Percentiles rank a stretch among this genome's conserved stretches.
Evolutionary conservation across 2,329 filamentous ascomycete genomes (phyloP).

Genomic region (Orbilia quercus): DNA sequence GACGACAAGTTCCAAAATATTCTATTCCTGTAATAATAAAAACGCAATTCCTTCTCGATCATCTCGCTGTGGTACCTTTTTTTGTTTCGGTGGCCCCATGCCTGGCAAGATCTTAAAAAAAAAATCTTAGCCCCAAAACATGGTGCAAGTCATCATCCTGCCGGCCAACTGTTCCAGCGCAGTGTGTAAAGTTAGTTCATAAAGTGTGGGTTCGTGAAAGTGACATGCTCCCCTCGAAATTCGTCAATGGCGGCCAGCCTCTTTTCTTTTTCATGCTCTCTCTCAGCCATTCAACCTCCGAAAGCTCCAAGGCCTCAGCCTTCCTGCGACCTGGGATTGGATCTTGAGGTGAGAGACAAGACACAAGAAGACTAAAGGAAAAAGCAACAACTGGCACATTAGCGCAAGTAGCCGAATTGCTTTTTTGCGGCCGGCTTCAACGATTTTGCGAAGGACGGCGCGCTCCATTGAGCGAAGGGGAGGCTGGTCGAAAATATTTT

Average conservation of each 20-base stretch:
- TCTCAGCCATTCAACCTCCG: constrained; percentile 49
- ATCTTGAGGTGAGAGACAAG: constrained; percentile 32
- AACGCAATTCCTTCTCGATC: constrained; percentile 38
- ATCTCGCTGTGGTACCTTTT: constrained; percentile 52
- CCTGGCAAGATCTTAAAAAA: constrained; percentile 39
- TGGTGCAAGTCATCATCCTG: constrained; percentile 38
- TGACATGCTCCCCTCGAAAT: constrained; percentile 38
- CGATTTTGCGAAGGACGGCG: constrained; percentile 59
- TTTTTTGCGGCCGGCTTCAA: constrained; percentile 55
- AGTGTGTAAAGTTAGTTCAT: too few species aligned
- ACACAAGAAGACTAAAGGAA: constrained; percentile 32
- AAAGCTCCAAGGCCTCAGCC: constrained; percentile 57
- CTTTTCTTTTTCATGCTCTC: constrained; percentile 55
- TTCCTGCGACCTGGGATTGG: constrained; percentile 57
- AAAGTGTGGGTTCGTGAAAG: constrained; percentile 35
- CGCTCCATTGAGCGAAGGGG: constrained; percentile 59
- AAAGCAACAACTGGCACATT: constrained; percentile 49
- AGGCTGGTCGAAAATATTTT: constrained; percentile 50
- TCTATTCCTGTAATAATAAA: constrained; percentile 41
- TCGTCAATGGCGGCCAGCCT: constrained; percentile 52
- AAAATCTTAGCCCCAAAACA: constrained; percentile 37
- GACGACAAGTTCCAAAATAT: constrained; percentile 9
- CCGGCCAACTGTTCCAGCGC: constrained; percentile 23
- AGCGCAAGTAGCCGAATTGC: constrained; percentile 52
- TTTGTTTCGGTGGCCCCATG: constrained; percentile 20